Base-by-base conservation (phyloP, 1,284 basidiomycete species). In the Sutorius eximius region DNA sequence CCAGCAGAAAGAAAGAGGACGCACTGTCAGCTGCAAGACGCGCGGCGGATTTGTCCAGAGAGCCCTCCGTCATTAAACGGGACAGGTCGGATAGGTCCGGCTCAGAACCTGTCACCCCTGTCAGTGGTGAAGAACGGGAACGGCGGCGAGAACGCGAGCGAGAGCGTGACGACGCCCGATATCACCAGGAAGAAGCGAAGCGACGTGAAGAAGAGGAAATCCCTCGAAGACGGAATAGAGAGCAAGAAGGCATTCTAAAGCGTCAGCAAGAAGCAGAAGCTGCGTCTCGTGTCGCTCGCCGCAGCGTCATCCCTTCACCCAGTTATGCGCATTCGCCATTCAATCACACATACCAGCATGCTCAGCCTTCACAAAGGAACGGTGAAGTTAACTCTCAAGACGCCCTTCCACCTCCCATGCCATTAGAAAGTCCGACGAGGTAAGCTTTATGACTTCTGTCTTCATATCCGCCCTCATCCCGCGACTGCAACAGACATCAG, bases 171-270 rank as follows among this genome's bases (percentile, higher is more conserved):
- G 55, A 62, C 13, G 45, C 48, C 5, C 43, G 58, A 32, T 42
- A 64, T 49, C 46, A 63, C 16, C 64, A 68, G 44, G 65, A 67
- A 52, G 68, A 66, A 44, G 40, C 48, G 40, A 67, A 57, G 51
- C 58, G 60, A 41, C 62, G 61, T n/a, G 74, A 73, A 34, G 68
- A 74, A 34, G 72, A 74, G 34, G 69, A 68, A 2, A 15, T n/a
- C 0, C 50, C 29, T 33, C 56, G 72, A 41, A 68, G 71, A 57
- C 66, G 73, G 37, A 62, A 62, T 41, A 68, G 71, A 50, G 79
- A 82, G 56, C 75, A 78, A 40, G 78, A 77, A 6, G 78, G 75
- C 1, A 81, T 81, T 48, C 20, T 73, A n/a, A 75, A 67, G 36
- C 71, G 78, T 45, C 80, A 81, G 58, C 76, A 74, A 52, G 78